A percentile compares a stretch with the other conserved stretches of the same genome.
Evolutionary conservation across 2,329 filamentous ascomycete species (phyloP).

Genomic region (Bipolaris zeicola): DNA sequence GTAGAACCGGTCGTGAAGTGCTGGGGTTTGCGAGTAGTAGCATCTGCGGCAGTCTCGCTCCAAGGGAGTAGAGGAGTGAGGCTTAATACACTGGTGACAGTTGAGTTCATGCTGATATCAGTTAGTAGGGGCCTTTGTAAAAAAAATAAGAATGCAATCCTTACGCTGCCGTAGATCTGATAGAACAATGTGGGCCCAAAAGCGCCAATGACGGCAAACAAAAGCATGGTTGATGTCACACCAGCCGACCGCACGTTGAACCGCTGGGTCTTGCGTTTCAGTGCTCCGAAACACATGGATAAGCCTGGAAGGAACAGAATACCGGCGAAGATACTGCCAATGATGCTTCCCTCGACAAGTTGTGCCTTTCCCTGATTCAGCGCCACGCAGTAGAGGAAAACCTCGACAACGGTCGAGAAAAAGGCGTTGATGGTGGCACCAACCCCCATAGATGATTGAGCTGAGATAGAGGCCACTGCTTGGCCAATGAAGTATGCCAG

Average conservation of each 20-base stretch:
- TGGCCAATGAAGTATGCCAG: constrained; percentile 98
- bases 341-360: constrained; percentile 94
- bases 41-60: constrained; percentile 84
- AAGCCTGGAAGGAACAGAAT: constrained; percentile 91
- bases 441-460: constrained; percentile 97
- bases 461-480: constrained; percentile 96
- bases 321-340: constrained; percentile 97
- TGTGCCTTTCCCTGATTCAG: constrained; percentile 89
- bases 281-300: constrained; percentile 98
- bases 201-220: constrained; percentile 93
- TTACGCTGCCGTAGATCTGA: constrained; percentile 90
- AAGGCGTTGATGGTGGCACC: constrained; percentile 97
- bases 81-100: constrained; percentile 67
- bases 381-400: constrained; percentile 95
- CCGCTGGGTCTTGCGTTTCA: constrained; percentile 96
- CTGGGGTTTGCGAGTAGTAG: constrained; percentile 88
- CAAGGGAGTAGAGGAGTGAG: constrained; percentile 56
- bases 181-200: constrained; percentile 98
- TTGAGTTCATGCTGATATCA: constrained; percentile 78
- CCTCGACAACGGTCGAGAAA: constrained; percentile 96
- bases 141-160: background rate
- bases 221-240: constrained; percentile 95
- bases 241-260: constrained; percentile 97
- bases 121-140: constrained; percentile 41
- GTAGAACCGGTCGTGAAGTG: constrained; percentile 86